A percentile compares a stretch with the other conserved stretches of the same genome.
Conservation (phyloP, 1,284 basidiomycete genomes). For the Hortiboletus rubellus region DNA sequence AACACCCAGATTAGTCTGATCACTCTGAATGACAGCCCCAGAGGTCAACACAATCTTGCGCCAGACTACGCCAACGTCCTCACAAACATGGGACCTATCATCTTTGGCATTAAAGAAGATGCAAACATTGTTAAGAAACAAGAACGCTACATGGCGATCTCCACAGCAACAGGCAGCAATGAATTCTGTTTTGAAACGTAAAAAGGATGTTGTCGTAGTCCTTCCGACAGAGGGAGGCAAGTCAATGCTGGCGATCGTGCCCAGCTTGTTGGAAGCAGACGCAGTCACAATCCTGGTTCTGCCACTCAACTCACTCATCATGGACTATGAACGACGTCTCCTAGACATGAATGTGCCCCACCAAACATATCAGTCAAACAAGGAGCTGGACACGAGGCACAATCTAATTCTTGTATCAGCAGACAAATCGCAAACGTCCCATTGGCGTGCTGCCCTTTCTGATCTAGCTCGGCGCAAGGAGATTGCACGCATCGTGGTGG, state of each 20-base stretch:
- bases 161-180: background rate
- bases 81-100: no score
- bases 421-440: background rate
- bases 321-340: constrained; percentile 1
- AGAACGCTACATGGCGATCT: background rate
- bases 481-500: background rate
- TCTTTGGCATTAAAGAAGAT: no score
- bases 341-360: background rate
- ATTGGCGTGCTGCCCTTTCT: background rate
- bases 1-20: no score
- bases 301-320: constrained; percentile 11
- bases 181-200: background rate
- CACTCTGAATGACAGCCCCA: no score
- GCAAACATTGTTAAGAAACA: background rate
- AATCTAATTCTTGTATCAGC: constrained; percentile 11
- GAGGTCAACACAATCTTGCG: no score
- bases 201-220: background rate
- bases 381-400: background rate
- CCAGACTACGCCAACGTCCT: no score
- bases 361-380: constrained; percentile 1
- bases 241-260: constrained; percentile 15
- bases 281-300: background rate
- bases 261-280: background rate
- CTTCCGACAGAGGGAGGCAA: constrained; percentile 7
- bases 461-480: background rate